These are phyloP conservation scores for Extremus antarcticus DNA, from an alignment of 495 filamentous ascomycete species.

Conservation along the genomic window DNA sequence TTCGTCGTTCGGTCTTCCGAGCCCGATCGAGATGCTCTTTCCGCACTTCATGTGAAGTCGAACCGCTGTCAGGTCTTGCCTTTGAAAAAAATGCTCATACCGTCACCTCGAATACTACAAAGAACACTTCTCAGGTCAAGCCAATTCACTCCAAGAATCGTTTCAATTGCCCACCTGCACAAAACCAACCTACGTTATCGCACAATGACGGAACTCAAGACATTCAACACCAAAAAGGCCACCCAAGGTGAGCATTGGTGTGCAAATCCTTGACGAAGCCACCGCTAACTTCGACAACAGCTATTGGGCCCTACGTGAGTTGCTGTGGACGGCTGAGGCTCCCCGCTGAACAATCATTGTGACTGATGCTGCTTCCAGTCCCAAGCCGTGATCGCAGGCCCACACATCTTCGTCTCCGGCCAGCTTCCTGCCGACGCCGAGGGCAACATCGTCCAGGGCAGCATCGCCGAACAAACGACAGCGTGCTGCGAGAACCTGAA, in stretches of 20 bases:
- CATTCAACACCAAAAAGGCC: conserved; percentile 12
- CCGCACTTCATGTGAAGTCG: no score
- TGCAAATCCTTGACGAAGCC: no score
- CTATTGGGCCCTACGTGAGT: conserved; percentile 50
- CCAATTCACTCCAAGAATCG: not conserved
- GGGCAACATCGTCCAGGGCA: conserved; percentile 64
- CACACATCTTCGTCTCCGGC: conserved; percentile 82
- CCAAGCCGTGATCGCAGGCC: conserved; percentile 77
- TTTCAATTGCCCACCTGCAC: not conserved
- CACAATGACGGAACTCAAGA: conserved; percentile 16
- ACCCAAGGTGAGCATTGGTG: conserved; percentile 7
- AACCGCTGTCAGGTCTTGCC: no score
- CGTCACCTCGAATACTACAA: not conserved
- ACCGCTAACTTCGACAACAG: conserved; percentile 21
- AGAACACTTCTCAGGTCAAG: not conserved
- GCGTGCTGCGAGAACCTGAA: conserved; percentile 68
- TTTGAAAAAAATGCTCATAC: not conserved
- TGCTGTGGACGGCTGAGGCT: no score
- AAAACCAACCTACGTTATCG: not conserved
- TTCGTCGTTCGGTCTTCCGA: not conserved
- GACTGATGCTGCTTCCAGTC: conserved; percentile 43
- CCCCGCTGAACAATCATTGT: not conserved
- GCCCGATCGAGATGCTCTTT: no score
- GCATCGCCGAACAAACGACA: conserved; percentile 64
- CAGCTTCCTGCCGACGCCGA: conserved; percentile 73